These are phyloP conservation scores for Sodiomyces alkalinus DNA, from an alignment of 2,329 filamentous ascomycete species.

Conservation along the genomic window DNA sequence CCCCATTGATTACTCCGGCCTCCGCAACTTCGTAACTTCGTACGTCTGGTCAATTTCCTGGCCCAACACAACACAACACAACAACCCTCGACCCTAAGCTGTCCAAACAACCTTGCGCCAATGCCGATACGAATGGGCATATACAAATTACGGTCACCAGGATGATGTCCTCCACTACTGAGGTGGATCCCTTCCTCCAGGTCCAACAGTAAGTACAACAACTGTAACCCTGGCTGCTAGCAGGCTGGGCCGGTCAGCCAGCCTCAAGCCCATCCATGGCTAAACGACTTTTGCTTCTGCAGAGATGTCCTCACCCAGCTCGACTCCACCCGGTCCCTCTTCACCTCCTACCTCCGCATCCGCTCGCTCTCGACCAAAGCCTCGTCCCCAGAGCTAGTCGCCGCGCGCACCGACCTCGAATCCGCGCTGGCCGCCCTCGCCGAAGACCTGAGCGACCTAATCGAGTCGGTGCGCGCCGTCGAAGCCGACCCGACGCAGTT, in stretches of 20 bases:
- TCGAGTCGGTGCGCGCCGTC: constrained; percentile 73
- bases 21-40: no score
- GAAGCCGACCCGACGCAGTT: constrained; percentile 79
- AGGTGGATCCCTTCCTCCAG: constrained; percentile 57
- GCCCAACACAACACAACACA: no score
- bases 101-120: no score
- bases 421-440: constrained; percentile 50
- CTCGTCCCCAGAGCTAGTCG: constrained; percentile 69
- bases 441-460: constrained; percentile 78
- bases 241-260: constrained; percentile 2
- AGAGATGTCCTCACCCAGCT: constrained; percentile 85
- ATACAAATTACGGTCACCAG: constrained; percentile 12
- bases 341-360: constrained; percentile 91
- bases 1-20: no score
- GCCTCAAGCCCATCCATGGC: constrained; percentile 4
- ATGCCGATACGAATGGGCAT: constrained; percentile 6
- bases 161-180: constrained; percentile 55
- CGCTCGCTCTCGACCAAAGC: constrained; percentile 63
- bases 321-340: constrained; percentile 66
- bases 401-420: constrained; percentile 57
- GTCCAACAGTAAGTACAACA: constrained; percentile 55
- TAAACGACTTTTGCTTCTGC: no score
- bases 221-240: constrained; percentile 1
- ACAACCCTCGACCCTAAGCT: no score
- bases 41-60: no score